These are phyloP conservation scores for Huntiella omanensis DNA, from an alignment of 2,329 filamentous ascomycete genomes.

Conservation along the genomic window DNA sequence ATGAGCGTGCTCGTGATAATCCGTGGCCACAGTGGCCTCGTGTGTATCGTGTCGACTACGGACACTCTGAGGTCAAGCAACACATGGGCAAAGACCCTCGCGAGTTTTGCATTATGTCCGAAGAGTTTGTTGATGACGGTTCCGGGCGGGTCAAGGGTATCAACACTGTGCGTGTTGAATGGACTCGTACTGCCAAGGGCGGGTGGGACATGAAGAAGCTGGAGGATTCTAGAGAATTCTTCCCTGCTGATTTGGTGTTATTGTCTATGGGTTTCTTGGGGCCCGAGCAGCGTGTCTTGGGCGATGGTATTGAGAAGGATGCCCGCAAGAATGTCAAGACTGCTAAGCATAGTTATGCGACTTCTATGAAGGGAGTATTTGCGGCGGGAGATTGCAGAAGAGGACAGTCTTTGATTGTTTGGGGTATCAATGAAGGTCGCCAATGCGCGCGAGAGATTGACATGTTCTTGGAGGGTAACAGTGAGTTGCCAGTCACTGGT, in stretches of 20 bases:
- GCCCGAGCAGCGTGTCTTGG: constrained; percentile 73
- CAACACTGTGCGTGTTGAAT: constrained; percentile 88
- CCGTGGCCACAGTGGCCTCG: constrained; percentile 98
- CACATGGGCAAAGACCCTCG: constrained; percentile 92
- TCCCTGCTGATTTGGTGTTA: constrained; percentile 85
- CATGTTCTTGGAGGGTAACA: constrained; percentile 62
- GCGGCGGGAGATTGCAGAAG: constrained; percentile 89
- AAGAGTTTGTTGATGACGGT: constrained; percentile 85
- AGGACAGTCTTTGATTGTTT: constrained; percentile 90
- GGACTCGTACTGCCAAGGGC: constrained; percentile 74
- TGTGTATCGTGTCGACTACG: constrained; percentile 96
- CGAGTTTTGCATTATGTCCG: constrained; percentile 96
- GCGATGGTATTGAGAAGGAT: constrained; percentile 79
- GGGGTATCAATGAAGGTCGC: constrained; percentile 95
- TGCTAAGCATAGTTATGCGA: constrained; percentile 66
- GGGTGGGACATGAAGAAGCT: constrained; percentile 99
- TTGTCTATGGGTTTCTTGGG: constrained; percentile 96
- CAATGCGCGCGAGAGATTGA: constrained; percentile 87
- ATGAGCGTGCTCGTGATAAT: constrained; percentile 81
- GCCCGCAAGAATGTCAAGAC: constrained; percentile 94
- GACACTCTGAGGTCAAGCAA: constrained; percentile 85
- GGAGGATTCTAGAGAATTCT: constrained; percentile 84
- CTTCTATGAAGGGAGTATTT: constrained; percentile 76
- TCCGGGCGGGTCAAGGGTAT: constrained; percentile 81
- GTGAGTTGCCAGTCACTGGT: constrained; percentile 71